Evolutionary conservation across 306 rosid species (phyloP), one percentile per base, ranked within the genome.

Genomic region (Fragaria ananassa): DNA sequence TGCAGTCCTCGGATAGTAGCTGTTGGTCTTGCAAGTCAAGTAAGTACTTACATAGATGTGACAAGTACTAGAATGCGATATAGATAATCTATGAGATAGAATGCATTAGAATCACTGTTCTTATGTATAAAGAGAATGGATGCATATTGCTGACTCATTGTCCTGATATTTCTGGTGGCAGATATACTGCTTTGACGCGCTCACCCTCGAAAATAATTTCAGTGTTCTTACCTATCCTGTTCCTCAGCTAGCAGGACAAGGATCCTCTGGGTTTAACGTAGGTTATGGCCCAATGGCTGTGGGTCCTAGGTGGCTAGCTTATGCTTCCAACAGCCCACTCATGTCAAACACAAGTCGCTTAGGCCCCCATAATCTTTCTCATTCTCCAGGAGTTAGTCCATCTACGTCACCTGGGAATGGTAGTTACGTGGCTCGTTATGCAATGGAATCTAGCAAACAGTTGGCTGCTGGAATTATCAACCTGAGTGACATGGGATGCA

Each of bases 241-340:
- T 84, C 92, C 98, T 75, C 96, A 88, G 84, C 74, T 89, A 81
- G 71, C 74, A 39, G 96, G 93, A 74, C 97, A 85, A 80, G 98
- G 92, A 79, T 75, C 88, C 46, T 6, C 39, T 44, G 87, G 96
- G 44, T 88, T 89, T 82, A 91, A 93, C 87, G 90, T 93, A 39
- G 96, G 97, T 81, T 91, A 89, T 74, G 97, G 98, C 77, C 97
- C 98, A 60, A 88, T 93, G 97, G 88, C 93, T 83, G 97, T 93
- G 80, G 98, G 97, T 80, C 91, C 98, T 14, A 93, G 98, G 88
- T 93, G 98, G 98, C 80, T 93, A 81, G 98, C 98, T 66, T 93
- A 93, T 88, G 86, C 97, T 67, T 86, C 93, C 77, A 89, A 85
- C 81, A 90, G 76, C 63, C 91, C 92, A 14, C 79, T 89, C 50